These are phyloP conservation scores for Podospora didyma DNA, from an alignment of 495 filamentous ascomycete species.

Conservation along the genomic window DNA sequence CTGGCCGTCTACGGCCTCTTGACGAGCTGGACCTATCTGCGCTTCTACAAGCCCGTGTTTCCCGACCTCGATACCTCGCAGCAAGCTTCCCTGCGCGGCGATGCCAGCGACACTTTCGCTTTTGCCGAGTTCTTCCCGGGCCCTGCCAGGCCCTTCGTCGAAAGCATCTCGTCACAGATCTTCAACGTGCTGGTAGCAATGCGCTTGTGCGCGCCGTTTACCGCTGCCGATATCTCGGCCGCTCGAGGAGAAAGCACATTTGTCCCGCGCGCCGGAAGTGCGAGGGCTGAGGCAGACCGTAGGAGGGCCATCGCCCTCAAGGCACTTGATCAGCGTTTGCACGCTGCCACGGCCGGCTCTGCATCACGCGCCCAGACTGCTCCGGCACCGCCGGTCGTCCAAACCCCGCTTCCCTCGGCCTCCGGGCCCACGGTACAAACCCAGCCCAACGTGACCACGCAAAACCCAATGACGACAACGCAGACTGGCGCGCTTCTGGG, in stretches of 20 bases:
- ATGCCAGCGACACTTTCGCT: slow-evolving; percentile 92
- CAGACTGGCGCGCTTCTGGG: slow-evolving; percentile 51
- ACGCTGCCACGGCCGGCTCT: slow-evolving; percentile 65
- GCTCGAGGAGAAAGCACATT: slow-evolving; percentile 44
- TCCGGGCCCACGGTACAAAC: slow-evolving; percentile 45
- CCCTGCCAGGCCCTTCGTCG: slow-evolving; percentile 70
- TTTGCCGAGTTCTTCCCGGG: slow-evolving; percentile 96
- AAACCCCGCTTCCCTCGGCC: slow-evolving; percentile 31
- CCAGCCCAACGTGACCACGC: slow-evolving; percentile 46
- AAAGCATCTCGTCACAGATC: slow-evolving; percentile 65
- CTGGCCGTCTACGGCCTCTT: slow-evolving; percentile 80
- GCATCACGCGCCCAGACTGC: slow-evolving; percentile 36
- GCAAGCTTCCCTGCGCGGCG: slow-evolving; percentile 63
- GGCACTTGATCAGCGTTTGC: slow-evolving; percentile 85
- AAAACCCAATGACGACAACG: slow-evolving; percentile 43
- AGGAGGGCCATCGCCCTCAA: slow-evolving; percentile 84
- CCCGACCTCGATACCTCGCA: slow-evolving; percentile 62
- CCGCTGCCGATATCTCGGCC: slow-evolving; percentile 74
- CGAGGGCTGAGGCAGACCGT: slow-evolving; percentile 86
- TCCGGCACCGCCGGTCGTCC: slow-evolving; percentile 33
- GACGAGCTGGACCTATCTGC: slow-evolving; percentile 90
- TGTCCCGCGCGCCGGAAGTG: slow-evolving; percentile 62
- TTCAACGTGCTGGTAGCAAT: slow-evolving; percentile 71
- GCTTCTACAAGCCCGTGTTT: slow-evolving; percentile 79
- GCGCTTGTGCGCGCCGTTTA: slow-evolving; percentile 81